Evolutionary conservation across 2,329 filamentous ascomycete species (phyloP).

Genomic region (Plenodomus lindquistii): DNA sequence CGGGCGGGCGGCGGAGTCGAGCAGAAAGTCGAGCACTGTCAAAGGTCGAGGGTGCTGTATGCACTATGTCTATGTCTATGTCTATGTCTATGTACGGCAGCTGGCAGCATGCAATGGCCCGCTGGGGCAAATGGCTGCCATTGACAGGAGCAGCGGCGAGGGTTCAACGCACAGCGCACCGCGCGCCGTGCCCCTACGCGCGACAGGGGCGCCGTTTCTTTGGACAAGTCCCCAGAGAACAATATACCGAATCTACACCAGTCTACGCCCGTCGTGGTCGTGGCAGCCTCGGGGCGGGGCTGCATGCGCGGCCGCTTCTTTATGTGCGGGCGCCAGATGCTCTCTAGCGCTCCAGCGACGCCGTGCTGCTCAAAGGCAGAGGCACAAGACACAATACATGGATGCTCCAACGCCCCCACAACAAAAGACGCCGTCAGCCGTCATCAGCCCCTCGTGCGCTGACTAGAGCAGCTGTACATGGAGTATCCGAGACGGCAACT

Average conservation of each 20-base stretch:
- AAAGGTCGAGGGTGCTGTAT: not conserved
- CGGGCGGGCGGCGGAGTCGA: not conserved
- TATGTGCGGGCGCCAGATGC: not conserved
- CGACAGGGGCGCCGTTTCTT: constrained; percentile 19
- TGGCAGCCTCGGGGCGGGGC: not conserved
- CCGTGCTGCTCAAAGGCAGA: not conserved
- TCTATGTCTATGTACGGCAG: not conserved
- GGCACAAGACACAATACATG: too few relatives aligned
- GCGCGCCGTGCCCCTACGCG: constrained; percentile 9
- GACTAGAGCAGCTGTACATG: not conserved
- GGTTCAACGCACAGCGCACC: constrained; percentile 19
- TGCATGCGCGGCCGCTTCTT: not conserved
- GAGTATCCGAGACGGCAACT: constrained; percentile 1
- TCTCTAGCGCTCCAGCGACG: too few relatives aligned
- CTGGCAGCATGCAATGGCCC: not conserved
- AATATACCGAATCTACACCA: constrained; percentile 7
- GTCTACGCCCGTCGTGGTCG: not conserved
- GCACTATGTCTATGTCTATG: too few relatives aligned
- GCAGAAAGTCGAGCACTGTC: not conserved
- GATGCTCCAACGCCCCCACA: too few relatives aligned
- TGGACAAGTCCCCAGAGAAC: constrained; percentile 5
- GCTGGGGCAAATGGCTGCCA: not conserved
- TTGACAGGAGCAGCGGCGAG: constrained; percentile 8
- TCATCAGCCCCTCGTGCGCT: constrained; percentile 10
- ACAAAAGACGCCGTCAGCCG: constrained; percentile 6